These are phyloP conservation scores for Blastobotrys chiropterorum DNA, from an alignment of 805 yeast species.

Conservation along the genomic window DNA sequence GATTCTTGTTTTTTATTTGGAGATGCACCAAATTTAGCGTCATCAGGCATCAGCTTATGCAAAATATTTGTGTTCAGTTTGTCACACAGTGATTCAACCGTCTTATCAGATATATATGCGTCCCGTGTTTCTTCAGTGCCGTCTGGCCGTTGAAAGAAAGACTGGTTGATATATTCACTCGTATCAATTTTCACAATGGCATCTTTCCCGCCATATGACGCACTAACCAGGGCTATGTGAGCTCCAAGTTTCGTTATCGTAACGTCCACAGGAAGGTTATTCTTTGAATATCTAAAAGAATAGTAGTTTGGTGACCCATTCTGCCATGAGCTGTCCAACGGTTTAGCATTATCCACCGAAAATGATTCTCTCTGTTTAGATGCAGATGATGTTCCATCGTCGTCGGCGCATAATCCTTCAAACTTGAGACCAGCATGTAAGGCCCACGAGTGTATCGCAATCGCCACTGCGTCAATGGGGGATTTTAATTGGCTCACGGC, in stretches of 20 bases:
- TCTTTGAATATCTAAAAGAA: constrained; percentile 9
- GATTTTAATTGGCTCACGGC: constrained; percentile 7
- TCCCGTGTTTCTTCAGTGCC: constrained; percentile 17
- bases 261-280: constrained; percentile 9
- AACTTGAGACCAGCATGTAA: constrained; percentile 4
- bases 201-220: constrained; percentile 8
- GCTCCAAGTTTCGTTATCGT: constrained; percentile 14
- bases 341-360: not conserved
- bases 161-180: constrained; percentile 7
- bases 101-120: constrained; percentile 11
- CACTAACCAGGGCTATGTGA: constrained; percentile 9
- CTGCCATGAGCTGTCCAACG: constrained; percentile 13
- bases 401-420: not conserved
- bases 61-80: constrained; percentile 1
- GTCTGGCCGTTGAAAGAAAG: constrained; percentile 19
- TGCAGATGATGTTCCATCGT: not conserved
- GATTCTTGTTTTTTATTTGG: not conserved
- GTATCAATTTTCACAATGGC: constrained; percentile 10
- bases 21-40: not conserved
- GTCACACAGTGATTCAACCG: constrained; percentile 9
- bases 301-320: constrained; percentile 16
- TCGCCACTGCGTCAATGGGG: constrained; percentile 20
- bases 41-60: not conserved
- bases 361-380: not conserved
- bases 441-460: constrained; percentile 18